phyloP scores from a whole-genome alignment of 1,284 basidiomycete genomes.

The Rhodotorula sp. region DNA sequence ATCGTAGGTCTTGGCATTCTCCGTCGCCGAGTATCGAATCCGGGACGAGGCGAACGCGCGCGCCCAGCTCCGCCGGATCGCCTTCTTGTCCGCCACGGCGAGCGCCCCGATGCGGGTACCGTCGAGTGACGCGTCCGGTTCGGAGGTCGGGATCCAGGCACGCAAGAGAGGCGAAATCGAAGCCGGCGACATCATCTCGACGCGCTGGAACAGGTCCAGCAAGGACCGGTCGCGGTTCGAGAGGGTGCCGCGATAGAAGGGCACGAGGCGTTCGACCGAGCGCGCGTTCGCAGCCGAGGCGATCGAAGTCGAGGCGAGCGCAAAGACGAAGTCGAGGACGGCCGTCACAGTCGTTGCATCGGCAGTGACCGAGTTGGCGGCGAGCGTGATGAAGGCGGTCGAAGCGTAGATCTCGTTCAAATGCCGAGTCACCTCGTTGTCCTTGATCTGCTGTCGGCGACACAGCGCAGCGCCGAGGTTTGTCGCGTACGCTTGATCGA shows the following conservation, averaged over 20 bases:
- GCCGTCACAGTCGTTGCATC: neutral
- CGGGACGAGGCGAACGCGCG: constrained; percentile 29
- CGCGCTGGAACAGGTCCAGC: constrained; percentile 30
- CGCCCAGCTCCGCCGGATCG: constrained; percentile 26
- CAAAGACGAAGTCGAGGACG: constrained; percentile 20
- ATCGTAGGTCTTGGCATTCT: constrained; percentile 33
- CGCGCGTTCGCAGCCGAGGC: constrained; percentile 23
- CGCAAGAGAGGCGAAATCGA: constrained; percentile 23
- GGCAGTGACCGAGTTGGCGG: neutral
- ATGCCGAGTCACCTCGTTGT: constrained; percentile 38
- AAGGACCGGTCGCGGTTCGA: constrained; percentile 19
- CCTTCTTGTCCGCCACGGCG: constrained; percentile 9
- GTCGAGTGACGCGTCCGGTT: constrained; percentile 20
- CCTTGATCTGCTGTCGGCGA: constrained; percentile 8
- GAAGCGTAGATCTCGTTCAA: constrained; percentile 39
- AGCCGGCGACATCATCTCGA: constrained; percentile 21
- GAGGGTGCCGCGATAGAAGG: constrained; percentile 38
- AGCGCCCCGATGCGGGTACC: constrained; percentile 26
- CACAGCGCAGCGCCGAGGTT: constrained; percentile 18
- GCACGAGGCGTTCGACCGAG: constrained; percentile 30
- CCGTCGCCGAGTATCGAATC: constrained; percentile 3
- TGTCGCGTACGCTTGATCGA: constrained; percentile 15
- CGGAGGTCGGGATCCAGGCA: constrained; percentile 27
- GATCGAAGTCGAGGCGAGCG: constrained; percentile 23
- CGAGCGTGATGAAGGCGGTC: constrained; percentile 13